Base-by-base conservation (phyloP, 257 asterid species). In the Salvia rosmarinus region DNA sequence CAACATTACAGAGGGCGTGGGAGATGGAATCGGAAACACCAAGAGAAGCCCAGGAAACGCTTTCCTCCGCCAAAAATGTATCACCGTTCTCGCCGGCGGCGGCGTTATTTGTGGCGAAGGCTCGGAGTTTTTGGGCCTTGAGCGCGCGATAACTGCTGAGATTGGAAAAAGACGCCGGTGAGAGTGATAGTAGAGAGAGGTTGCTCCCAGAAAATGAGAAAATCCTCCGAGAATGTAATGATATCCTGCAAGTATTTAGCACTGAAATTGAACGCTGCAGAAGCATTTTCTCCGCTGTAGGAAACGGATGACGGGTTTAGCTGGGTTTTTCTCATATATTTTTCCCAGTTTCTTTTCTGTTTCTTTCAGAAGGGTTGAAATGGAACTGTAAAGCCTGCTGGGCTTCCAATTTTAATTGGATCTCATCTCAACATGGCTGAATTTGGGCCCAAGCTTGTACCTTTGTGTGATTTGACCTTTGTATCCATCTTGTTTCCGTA, bases 11-110 rank as follows among this genome's bases (percentile, higher is more conserved):
- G 35, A 95, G 85, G 58, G 92, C 89, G 30, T 80, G 86, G 17
- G 90, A 84, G 57, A 91, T 77, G 67, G 75, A 39, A 43, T 85
- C 91, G 3, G 97, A 85, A 47, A 95, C 88, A 25, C 99, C 97
- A 44, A 95, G 87, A 43, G 96, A 89, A 3, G 78, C 70, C 98
- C 99, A 91, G 1, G 98, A 82, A 70, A 91, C 88, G 70, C 74
- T 80, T 72, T 89, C 92, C 50, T 86, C 95, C 2, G 95, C 97
- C 82, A 88, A 82, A 81, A 95, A 91, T 3, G 92, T 87, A 30
- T 88, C 97, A 44, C 75, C 74, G 44, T 60, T 78, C 30, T 69
- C 75, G 30, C 51, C 76, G 65, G 67, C 74, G 57, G 72, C 80
- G 77, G 86, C 78, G 21, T 82, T 17, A 44, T 82, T 75, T 7